Evolutionary conservation across 257 asterid species (phyloP).

Genomic region (Solanum chiquidenum): DNA sequence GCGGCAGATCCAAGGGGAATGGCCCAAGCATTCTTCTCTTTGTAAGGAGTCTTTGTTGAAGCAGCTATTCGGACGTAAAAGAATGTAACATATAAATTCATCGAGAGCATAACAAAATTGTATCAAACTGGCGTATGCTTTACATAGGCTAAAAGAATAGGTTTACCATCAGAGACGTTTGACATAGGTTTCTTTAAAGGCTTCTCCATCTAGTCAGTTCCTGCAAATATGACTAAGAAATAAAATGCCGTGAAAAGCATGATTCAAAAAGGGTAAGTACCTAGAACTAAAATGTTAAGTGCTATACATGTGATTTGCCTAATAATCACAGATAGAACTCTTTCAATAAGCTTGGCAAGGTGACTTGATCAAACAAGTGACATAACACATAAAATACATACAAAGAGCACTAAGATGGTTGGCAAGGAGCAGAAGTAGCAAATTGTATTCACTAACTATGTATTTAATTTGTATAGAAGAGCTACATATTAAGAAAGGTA

Average conservation of each 20-base stretch:
- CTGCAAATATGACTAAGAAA: not conserved
- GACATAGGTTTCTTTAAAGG: not conserved
- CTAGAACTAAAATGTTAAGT: not conserved
- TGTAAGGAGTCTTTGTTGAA: slow-evolving; percentile 11
- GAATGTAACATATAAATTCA: not conserved
- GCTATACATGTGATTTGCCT: not conserved
- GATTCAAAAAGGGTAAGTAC: not conserved
- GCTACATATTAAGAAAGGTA: not conserved
- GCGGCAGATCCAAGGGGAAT: slow-evolving; percentile 39
- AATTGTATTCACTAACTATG: not conserved
- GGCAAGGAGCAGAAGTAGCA: not conserved
- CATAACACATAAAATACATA: not conserved
- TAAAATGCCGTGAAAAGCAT: not conserved
- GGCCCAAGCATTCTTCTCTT: slow-evolving; percentile 47
- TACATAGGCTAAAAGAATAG: not conserved
- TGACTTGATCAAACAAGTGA: not conserved
- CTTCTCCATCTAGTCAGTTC: not conserved
- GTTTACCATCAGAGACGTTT: not conserved
- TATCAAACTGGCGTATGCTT: not conserved
- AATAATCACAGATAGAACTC: not conserved
- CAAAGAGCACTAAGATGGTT: not conserved
- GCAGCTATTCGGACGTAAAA: slow-evolving; percentile 1
- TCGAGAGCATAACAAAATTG: not conserved
- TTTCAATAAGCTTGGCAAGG: not conserved
- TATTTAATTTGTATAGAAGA: not conserved